phyloP scores from a whole-genome alignment of 345 rosid genomes.

The Sonneratia caseolaris region DNA sequence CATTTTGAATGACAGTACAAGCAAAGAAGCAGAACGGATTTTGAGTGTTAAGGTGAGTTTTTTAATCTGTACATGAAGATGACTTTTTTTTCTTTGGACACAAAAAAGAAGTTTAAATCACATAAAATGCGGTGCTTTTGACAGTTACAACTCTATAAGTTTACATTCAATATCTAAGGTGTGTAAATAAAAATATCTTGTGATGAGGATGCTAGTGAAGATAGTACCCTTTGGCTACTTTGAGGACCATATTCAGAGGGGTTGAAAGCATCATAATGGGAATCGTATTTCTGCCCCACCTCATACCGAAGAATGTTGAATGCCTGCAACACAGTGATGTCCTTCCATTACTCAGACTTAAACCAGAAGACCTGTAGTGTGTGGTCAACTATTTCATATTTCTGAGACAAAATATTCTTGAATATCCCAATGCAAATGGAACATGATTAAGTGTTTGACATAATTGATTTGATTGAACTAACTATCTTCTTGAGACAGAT shows the following conservation, averaged over 20 bases:
- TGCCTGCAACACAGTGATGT: slow-evolving; percentile 50
- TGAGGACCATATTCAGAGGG: slow-evolving; percentile 71
- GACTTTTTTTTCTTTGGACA: too few species aligned
- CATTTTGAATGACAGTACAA: too few species aligned
- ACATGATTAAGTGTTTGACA: not conserved
- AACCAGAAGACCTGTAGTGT: slow-evolving; percentile 24
- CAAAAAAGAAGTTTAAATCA: too few species aligned
- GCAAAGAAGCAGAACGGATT: too few species aligned
- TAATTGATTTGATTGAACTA: not conserved
- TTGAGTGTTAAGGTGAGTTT: not conserved
- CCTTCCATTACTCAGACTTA: slow-evolving; percentile 16
- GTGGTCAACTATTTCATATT: slow-evolving; percentile 18
- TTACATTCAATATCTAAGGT: not conserved
- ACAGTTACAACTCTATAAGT: too few species aligned
- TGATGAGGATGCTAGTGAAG: not conserved
- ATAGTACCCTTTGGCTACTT: slow-evolving; percentile 46
- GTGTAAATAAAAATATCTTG: not conserved
- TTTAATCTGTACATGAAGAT: not conserved
- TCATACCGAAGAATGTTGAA: slow-evolving; percentile 79
- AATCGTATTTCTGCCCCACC: slow-evolving; percentile 76
- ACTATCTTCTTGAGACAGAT: not conserved
- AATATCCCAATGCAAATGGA: not conserved
- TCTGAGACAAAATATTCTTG: not conserved
- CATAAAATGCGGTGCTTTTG: too few species aligned
- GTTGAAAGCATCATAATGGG: slow-evolving; percentile 80